A percentile compares a stretch with the other conserved stretches of the same genome.
Conservation (phyloP, 2,329 filamentous ascomycete genomes). For the Cadophora sp. region DNA sequence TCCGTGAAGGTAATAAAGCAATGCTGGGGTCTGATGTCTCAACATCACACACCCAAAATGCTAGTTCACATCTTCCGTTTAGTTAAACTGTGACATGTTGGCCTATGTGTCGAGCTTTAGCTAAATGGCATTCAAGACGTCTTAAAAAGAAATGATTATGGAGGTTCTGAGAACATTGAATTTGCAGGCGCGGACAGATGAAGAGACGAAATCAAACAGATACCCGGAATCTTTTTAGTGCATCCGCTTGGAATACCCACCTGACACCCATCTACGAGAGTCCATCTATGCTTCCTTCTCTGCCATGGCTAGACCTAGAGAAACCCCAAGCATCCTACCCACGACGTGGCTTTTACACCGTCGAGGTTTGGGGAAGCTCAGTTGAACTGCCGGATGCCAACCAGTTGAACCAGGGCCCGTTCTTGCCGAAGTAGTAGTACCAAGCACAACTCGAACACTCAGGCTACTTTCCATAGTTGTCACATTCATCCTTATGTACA, state of each 20-base stretch:
- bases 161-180: background rate
- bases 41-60: background rate
- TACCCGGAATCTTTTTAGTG: background rate
- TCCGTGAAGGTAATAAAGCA: background rate
- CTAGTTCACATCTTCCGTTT: background rate
- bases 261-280: background rate
- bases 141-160: background rate
- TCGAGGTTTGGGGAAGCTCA: too few relatives aligned
- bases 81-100: background rate
- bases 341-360: too few relatives aligned
- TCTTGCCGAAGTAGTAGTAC: background rate
- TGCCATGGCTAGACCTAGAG: too few relatives aligned
- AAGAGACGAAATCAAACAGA: background rate
- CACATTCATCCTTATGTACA: conserved; percentile 43
- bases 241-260: background rate
- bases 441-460: background rate
- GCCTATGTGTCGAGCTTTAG: background rate
- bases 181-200: background rate
- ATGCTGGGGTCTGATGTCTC: background rate
- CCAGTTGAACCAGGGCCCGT: background rate
- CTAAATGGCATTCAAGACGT: background rate
- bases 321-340: too few relatives aligned
- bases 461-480: conserved; percentile 16
- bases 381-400: too few relatives aligned
- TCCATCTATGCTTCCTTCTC: too few relatives aligned